Base-by-base conservation (phyloP, 2,329 filamentous ascomycete species). In the Atkinsonella texensis region DNA sequence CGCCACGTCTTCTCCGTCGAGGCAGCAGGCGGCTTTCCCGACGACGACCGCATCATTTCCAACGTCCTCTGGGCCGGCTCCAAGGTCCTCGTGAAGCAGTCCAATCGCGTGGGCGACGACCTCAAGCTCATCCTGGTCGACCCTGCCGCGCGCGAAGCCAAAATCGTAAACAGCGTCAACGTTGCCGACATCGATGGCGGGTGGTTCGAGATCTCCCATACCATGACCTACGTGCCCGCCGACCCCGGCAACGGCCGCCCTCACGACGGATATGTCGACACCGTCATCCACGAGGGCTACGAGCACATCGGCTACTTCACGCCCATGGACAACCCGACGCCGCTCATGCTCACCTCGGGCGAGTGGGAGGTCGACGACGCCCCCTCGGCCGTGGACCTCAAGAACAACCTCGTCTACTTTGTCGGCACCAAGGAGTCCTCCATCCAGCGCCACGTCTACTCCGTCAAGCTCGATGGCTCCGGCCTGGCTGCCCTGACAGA, bases 291-390 rank as follows among this genome's bases (percentile, higher is more conserved):
- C 62, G 79, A 95, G 18, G 84, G 89, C 51, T 88, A 87, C 59
- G 88, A 97, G 59, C 93, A 98, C 60, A 72, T 98, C 48, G 93
- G 86, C 0, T 97, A 97, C 69, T 98, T 96, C 64, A 84, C 85
- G 0, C 91, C 93, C 2, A 69, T 97, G 49, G 87, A 97, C 59
- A 90, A 83, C 59, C 74, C 85, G 0, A 73, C 86, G n/a, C 90
- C 93, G 6, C 70, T 87, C 46, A 81, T 95, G 74, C 80, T 98
- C 41, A 98, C 93, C 0, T 83, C 85, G 39, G 93, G 93, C 5
- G 67, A 84, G 33, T 98, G 91, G 90, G 94, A 98, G 66, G 91
- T 98, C 0, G 87, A 89, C 4, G 75, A 85, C 50, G 89, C 86
- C 0, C 89, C 91, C 0, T 87, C 88, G 2, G 85, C 87, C 0